Evolutionary conservation across 2,329 filamentous ascomycete species (phyloP), one percentile per base, ranked within the genome.

Genomic region (Niveomyces coronatus): DNA sequence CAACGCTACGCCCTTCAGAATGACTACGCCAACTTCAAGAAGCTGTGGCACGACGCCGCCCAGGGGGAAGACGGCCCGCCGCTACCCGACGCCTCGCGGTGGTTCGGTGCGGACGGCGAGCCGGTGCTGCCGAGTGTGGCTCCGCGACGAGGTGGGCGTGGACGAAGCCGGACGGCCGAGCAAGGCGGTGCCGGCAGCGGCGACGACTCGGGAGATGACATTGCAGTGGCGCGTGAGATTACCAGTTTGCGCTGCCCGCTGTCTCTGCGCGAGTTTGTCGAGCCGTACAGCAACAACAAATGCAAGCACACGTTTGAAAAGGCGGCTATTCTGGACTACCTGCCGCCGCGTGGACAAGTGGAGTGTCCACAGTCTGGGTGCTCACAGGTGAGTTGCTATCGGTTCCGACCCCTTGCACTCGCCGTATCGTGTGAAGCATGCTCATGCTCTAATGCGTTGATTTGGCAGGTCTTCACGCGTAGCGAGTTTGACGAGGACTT

Each of bases 251-350:
- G 74, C 48, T 88, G 83, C 50, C 81, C 82, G 0, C 55, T 88
- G 15, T 82, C 81, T 0, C 62, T 86, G 46, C 64, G 65, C 36
- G 63, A 71, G 31, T 78, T 85, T 62, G 61, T 64, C 29, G 70
- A 85, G 37, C 83, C 83, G 0, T 76, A 74, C 50, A 82, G 73
- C 39, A 83, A 74, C 48, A 61, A 53, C 11, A 72, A 74, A 46
- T 88, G 83, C 62, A 76, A 73, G 39, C 83, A 88, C 54, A 78
- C 72, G 0, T 88, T 85, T 52, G 80, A 88, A 52, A 79, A 74
- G 54, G 51, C 54, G 2, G 74, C 75, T 1, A 79, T 88, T 27
- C 41, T 73, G 17, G 69, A 75, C n/a, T 64, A 63, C 43, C 30
- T 79, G 65, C 53, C 67, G 67, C 39, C 50, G 47, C 42, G 50